phyloP scores from a whole-genome alignment of 129 eudicot genomes.

The Helianthus annuus region DNA sequence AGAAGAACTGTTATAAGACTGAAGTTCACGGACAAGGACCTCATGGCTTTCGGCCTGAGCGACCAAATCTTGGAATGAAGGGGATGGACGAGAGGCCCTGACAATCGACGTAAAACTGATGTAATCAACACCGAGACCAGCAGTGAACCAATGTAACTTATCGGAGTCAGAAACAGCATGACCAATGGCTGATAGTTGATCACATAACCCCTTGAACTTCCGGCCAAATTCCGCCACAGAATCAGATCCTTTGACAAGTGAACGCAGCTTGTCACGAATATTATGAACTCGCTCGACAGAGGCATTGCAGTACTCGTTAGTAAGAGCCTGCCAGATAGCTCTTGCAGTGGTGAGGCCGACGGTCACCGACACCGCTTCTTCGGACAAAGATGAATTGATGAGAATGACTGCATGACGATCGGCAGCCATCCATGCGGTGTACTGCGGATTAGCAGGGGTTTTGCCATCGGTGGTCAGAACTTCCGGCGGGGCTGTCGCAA shows the following conservation, averaged over 20 bases:
- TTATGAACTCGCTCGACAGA: neutral
- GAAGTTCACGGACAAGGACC: neutral
- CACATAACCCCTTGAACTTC: neutral
- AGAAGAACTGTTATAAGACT: neutral
- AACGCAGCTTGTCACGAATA: neutral
- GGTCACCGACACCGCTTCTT: too few species aligned
- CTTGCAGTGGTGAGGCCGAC: too few species aligned
- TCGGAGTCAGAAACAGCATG: neutral
- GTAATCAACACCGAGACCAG: too few species aligned
- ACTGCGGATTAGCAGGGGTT: neutral
- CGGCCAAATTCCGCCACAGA: neutral
- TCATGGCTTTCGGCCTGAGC: slow-evolving; percentile 8
- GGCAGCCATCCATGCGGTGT: too few species aligned
- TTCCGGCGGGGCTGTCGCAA: neutral
- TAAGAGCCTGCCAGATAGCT: too few species aligned
- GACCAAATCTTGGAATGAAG: neutral
- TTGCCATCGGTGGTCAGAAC: neutral
- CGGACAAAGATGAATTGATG: too few species aligned
- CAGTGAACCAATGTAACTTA: too few species aligned
- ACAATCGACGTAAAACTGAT: too few species aligned
- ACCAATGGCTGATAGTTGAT: neutral
- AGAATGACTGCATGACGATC: too few species aligned
- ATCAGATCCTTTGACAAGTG: neutral
- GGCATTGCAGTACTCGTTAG: neutral
- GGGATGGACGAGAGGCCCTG: too few species aligned